Evolutionary conservation across 208 protist genomes (phyloP).

Genomic region (Leishmania tarentolae): DNA sequence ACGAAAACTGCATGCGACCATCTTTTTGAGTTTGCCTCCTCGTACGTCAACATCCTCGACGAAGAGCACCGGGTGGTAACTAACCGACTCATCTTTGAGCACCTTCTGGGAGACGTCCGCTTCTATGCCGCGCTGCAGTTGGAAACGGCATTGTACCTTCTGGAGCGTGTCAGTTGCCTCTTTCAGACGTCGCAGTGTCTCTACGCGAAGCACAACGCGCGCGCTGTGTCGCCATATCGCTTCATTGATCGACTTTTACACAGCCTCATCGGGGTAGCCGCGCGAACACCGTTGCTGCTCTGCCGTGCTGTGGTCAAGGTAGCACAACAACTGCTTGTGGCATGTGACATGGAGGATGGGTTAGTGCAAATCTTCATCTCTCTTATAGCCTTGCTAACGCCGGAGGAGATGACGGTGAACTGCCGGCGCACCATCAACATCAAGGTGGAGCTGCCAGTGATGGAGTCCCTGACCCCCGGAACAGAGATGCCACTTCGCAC

Average conservation of each 20-base stretch:
- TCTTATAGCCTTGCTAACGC: slow-evolving; percentile 64
- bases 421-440: slow-evolving; percentile 29
- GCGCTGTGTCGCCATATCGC: slow-evolving; percentile 53
- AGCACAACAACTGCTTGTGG: slow-evolving; percentile 73
- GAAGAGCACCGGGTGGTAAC: slow-evolving; percentile 67
- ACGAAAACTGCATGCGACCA: slow-evolving; percentile 53
- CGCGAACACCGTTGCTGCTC: slow-evolving; percentile 42
- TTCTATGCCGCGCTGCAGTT: slow-evolving; percentile 54
- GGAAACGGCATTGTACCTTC: slow-evolving; percentile 48
- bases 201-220: slow-evolving; percentile 71
- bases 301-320: slow-evolving; percentile 48
- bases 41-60: slow-evolving; percentile 50
- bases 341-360: slow-evolving; percentile 65
- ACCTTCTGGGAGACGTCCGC: slow-evolving; percentile 61
- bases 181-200: slow-evolving; percentile 61
- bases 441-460: slow-evolving; percentile 43
- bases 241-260: slow-evolving; percentile 81
- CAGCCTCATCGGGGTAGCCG: slow-evolving; percentile 43
- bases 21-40: slow-evolving; percentile 56
- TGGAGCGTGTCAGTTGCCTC: slow-evolving; percentile 46
- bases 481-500: slow-evolving; percentile 42
- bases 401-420: slow-evolving; percentile 28
- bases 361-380: slow-evolving; percentile 61
- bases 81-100: slow-evolving; percentile 83
- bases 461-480: slow-evolving; percentile 32